phyloP scores from a whole-genome alignment of 176 grass and related monocot genomes.

The Raddia distichophylla region DNA sequence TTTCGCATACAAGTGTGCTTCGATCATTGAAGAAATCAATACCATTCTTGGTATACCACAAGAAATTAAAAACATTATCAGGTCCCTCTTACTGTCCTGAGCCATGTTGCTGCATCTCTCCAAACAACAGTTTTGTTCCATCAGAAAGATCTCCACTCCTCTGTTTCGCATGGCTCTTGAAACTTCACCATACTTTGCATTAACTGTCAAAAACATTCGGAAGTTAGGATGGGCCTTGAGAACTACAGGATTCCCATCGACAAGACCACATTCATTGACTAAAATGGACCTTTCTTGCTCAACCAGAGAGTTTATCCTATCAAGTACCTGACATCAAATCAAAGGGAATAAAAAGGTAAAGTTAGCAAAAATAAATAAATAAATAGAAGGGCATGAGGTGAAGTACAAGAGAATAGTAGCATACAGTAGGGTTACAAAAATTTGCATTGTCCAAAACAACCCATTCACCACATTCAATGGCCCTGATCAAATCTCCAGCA shows the following conservation, averaged over 20 bases:
- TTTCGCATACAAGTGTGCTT: slow-evolving; percentile 83
- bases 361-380: slow-evolving; percentile 36
- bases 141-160: slow-evolving; percentile 84
- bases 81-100: slow-evolving; percentile 46
- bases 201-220: slow-evolving; percentile 89
- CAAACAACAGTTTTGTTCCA: slow-evolving; percentile 51
- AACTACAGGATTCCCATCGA: slow-evolving; percentile 73
- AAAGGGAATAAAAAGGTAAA: slow-evolving; percentile 42
- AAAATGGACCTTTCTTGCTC: slow-evolving; percentile 87
- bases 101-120: slow-evolving; percentile 29
- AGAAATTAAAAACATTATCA: slow-evolving; percentile 70
- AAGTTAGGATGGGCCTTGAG: slow-evolving; percentile 80
- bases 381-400: slow-evolving; percentile 24
- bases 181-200: slow-evolving; percentile 88
- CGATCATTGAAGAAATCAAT: slow-evolving; percentile 72
- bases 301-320: slow-evolving; percentile 95
- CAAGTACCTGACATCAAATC: slow-evolving; percentile 62
- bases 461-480: slow-evolving; percentile 88
- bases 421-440: slow-evolving; percentile 94
- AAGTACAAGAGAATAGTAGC: slow-evolving; percentile 36
- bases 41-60: slow-evolving; percentile 68
- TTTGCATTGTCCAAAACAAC: slow-evolving; percentile 95
- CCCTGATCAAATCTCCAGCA: slow-evolving; percentile 75
- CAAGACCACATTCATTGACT: slow-evolving; percentile 93
- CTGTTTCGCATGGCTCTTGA: slow-evolving; percentile 97